Base-by-base conservation (phyloP, 441 rosid genomes). In the Daphne laureola region DNA sequence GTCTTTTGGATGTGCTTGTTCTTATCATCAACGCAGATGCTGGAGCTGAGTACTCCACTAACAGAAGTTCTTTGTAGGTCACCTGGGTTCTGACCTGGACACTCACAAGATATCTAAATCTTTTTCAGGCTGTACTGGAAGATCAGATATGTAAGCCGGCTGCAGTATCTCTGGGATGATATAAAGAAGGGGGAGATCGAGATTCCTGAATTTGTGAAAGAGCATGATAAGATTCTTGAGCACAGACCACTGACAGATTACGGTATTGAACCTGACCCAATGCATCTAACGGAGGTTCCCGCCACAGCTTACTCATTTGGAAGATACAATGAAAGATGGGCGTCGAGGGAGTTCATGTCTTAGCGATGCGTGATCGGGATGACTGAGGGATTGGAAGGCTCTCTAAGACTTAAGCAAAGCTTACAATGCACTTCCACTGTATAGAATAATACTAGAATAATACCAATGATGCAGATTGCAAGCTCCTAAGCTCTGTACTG, bases 181-280 rank as follows among this genome's bases (percentile, higher is more conserved):
- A 71, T 81, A 49, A 79, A 69, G 78, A 84, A 72, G 72, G 80
- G 80, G 0, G 84, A 81, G 64, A 62, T 79, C 25, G 92, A 79
- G 65, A 73, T 84, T 53, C 92, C 91, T 1, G 84, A 79, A 54
- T 75, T 84, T 72, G 92, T 81, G 48, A 67, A 70, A 14, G 59
- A 65, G 43, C 92, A 84, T 23, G 92, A 84, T 44, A 55, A 70
- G 36, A 73, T 84, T 67, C 82, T 84, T 0, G 88, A 81, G 77
- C 84, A 78, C 72, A 78, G 92, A 60, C 92, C 88, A 8, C 77
- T 84, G 38, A 84, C 82, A 0, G 92, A 81, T 61, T 84, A 84
- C 54, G 92, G 98, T 40, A 88, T 84, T 26, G 98, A 88, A 77
- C 96, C 94, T 1, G 91, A 86, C 72, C 91, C 83, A 43, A 72